These are phyloP conservation scores for Psidium guajava DNA, from an alignment of 345 rosid species.

Conservation along the genomic window DNA sequence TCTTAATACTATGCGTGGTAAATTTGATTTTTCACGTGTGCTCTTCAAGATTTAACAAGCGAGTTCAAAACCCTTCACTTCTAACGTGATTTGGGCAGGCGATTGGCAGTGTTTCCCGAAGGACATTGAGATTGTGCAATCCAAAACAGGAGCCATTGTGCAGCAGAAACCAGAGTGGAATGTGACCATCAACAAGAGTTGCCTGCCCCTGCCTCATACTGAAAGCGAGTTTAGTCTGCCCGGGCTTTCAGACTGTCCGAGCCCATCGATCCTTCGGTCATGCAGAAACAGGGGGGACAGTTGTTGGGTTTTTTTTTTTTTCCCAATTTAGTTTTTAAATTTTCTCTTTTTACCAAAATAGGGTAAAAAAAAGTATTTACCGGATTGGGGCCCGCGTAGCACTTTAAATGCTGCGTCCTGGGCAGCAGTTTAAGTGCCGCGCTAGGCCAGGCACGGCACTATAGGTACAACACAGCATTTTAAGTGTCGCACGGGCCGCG, in stretches of 20 bases:
- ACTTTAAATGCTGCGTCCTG: too few relatives aligned
- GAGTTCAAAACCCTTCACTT: neutral
- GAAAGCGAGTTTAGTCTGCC: neutral
- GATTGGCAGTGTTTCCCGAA: neutral
- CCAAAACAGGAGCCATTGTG: neutral
- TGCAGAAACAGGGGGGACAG: neutral
- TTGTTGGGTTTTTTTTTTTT: too few relatives aligned
- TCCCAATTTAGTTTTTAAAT: too few relatives aligned
- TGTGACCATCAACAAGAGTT: conserved; percentile 1
- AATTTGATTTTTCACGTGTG: neutral
- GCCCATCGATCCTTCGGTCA: neutral
- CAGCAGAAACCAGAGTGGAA: conserved; percentile 2
- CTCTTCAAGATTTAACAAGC: neutral
- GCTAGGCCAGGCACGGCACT: too few relatives aligned
- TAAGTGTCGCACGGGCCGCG: too few relatives aligned
- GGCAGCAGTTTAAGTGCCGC: too few relatives aligned
- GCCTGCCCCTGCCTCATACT: neutral
- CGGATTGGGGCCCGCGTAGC: too few relatives aligned
- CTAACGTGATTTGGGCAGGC: conserved; percentile 2
- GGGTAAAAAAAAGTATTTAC: too few relatives aligned
- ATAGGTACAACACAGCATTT: too few relatives aligned
- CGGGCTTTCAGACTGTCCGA: conserved; percentile 2
- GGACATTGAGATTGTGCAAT: neutral
- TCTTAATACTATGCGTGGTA: neutral
- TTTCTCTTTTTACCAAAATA: too few relatives aligned